These are phyloP conservation scores for Grosmannia serpens DNA, from an alignment of 2,329 filamentous ascomycete genomes.

Conservation along the genomic window DNA sequence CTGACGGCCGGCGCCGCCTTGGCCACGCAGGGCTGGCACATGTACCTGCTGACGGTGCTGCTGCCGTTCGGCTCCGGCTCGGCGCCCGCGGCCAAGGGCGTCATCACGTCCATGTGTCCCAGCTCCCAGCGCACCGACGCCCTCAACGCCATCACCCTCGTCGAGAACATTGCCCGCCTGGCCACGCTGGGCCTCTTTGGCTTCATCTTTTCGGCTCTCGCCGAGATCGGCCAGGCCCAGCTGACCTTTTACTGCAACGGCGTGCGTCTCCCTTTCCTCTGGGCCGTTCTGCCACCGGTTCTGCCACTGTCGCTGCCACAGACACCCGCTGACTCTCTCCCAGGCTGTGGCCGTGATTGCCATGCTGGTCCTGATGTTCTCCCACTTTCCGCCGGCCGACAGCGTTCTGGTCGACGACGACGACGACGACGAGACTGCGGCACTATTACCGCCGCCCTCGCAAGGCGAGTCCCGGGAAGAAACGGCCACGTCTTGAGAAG, in stretches of 20 bases:
- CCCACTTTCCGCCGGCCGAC: constrained; percentile 28
- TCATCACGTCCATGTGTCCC: constrained; percentile 61
- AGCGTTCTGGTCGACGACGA: constrained; percentile 20
- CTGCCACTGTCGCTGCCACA: not conserved
- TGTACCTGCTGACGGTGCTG: constrained; percentile 53
- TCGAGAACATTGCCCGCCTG: constrained; percentile 57
- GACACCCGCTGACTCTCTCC: constrained; percentile 7
- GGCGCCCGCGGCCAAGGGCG: constrained; percentile 57
- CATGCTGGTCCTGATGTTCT: constrained; percentile 27
- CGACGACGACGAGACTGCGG: not conserved
- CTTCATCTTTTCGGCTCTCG: constrained; percentile 52
- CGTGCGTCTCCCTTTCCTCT: constrained; percentile 24
- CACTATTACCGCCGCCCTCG: not conserved
- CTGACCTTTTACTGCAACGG: constrained; percentile 59
- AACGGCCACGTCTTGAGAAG: not conserved
- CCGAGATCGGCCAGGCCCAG: constrained; percentile 45
- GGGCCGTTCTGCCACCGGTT: no score
- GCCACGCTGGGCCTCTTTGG: constrained; percentile 56
- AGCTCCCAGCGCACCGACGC: constrained; percentile 52
- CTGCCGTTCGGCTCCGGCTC: constrained; percentile 60
- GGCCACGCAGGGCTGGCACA: constrained; percentile 52
- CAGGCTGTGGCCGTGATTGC: constrained; percentile 41
- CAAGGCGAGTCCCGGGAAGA: not conserved
- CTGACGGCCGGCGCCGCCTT: constrained; percentile 53
- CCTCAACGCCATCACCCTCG: constrained; percentile 54